Percentiles rank a stretch among this genome's conserved stretches.
Conservation (phyloP, 2,329 filamentous ascomycete genomes). For the Colletotrichum filicis region DNA sequence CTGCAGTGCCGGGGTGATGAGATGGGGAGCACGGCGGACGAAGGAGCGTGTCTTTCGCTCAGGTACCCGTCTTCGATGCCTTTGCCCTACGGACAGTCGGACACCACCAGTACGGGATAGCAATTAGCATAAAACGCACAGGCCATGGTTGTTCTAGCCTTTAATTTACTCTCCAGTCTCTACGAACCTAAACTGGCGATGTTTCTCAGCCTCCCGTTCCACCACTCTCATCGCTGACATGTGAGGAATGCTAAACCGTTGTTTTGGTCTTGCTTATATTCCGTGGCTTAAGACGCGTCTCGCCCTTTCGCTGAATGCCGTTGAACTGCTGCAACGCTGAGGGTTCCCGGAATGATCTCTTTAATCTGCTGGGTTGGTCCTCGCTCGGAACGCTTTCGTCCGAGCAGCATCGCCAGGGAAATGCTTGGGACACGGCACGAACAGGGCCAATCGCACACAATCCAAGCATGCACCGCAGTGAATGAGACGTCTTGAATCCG, state of each 20-base stretch:
- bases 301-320: not conserved
- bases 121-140: not conserved
- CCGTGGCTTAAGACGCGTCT: conserved; percentile 1
- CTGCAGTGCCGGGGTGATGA: not conserved
- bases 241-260: not conserved
- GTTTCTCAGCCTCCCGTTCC: not conserved
- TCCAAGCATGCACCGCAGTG: not conserved
- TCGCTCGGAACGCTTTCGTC: not conserved
- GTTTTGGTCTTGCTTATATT: not conserved
- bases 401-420: not conserved
- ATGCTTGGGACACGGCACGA: conserved; percentile 1
- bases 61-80: not conserved
- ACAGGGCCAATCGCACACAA: not conserved
- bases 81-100: not conserved
- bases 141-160: conserved; percentile 11
- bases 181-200: not conserved
- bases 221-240: not conserved
- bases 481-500: not conserved
- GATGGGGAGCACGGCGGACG: not conserved
- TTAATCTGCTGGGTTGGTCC: conserved; percentile 9
- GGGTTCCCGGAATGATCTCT: conserved; percentile 4
- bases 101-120: no score
- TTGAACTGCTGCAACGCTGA: conserved; percentile 22
- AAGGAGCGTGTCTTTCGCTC: not conserved
- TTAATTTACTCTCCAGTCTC: no score